Base-by-base conservation (phyloP, 1,284 basidiomycete genomes). In the Cutaneotrichosporon cavernicola region DNA sequence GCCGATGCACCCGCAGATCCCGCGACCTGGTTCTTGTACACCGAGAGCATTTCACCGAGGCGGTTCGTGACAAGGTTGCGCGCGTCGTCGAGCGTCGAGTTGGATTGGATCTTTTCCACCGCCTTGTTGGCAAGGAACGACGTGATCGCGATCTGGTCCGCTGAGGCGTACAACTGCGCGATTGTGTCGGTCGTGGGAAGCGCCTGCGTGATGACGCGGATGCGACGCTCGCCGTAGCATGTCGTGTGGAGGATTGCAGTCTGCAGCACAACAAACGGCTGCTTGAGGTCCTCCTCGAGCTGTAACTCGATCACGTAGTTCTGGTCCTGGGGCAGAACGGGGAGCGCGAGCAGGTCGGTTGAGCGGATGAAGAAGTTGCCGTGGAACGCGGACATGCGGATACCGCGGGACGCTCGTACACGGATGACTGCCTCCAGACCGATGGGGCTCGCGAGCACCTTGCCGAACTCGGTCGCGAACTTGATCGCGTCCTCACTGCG, bases 321-420 rank as follows among this genome's bases (percentile, higher is more conserved):
- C 80, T 97, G 93, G 76, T 99, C 95, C 72, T 92, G 88, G 11
- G 97, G 94, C 18, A 99, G 96, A 18, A 94, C 90, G 2, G 97
- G 96, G 85, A 99, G 90, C 4, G 96, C 94, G 38, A 99, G 86
- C 40, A 99, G 85, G 82, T 99, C 97, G 38, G 96, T 98, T 13
- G 95, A 97, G 58, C 97, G 89, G 60, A 98, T 94, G 80, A 99
- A 99, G 84, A 99, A 99, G 85, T 99, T 99, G 71, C 97, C 97
- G 75, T 99, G 94, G 90, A 97, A 99, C 1, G 92, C 92, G 6
- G 93, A 89, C 89, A 98, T 94, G 64, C 97, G 90, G 62, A 99
- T 84, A 65, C 95, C 92, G 82, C 92, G 86, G 2, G 94, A 92
- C 32, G 95, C 94, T 69, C 97, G 92, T 40, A 99, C 91, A 79